A percentile compares a stretch with the other conserved stretches of the same genome.
Evolutionary conservation across 2,329 filamentous ascomycete species (phyloP).

Genomic region (Fusarium continuum): DNA sequence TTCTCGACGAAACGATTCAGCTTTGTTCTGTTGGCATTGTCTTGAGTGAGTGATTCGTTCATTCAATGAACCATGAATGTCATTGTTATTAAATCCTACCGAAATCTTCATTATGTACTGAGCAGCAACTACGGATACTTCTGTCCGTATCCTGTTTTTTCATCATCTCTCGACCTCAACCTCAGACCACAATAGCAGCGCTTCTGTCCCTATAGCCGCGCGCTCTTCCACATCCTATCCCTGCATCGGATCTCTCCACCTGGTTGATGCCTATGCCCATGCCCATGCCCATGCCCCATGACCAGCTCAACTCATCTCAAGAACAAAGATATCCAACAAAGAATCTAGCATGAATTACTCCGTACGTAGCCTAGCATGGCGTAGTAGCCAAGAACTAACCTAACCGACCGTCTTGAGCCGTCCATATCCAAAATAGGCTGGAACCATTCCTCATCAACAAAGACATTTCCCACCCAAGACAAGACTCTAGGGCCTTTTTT

Average conservation of each 20-base stretch:
- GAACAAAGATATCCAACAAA: conserved; percentile 20
- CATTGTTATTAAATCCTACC: neutral
- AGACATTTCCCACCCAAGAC: conserved; percentile 16
- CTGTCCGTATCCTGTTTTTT: too few species aligned
- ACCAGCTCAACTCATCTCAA: neutral
- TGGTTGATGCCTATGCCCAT: too few species aligned
- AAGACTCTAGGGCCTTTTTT: too few species aligned
- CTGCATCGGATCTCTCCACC: conserved; percentile 1
- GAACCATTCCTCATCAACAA: conserved; percentile 24
- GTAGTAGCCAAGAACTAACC: neutral
- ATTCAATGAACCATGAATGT: neutral
- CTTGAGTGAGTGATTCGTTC: too few species aligned
- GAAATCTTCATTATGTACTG: neutral
- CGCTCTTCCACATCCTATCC: neutral
- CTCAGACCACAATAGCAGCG: neutral
- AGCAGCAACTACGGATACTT: too few species aligned
- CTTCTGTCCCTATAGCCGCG: conserved; percentile 26
- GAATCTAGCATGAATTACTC: neutral
- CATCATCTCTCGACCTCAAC: too few species aligned
- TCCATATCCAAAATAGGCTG: conserved; percentile 6
- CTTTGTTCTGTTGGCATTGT: neutral
- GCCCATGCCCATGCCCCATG: neutral
- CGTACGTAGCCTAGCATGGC: neutral
- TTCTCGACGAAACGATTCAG: conserved; percentile 9
- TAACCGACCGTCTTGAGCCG: neutral